These are phyloP conservation scores for Trametes cingulata DNA, from an alignment of 768 basidiomycete species.

Conservation along the genomic window DNA sequence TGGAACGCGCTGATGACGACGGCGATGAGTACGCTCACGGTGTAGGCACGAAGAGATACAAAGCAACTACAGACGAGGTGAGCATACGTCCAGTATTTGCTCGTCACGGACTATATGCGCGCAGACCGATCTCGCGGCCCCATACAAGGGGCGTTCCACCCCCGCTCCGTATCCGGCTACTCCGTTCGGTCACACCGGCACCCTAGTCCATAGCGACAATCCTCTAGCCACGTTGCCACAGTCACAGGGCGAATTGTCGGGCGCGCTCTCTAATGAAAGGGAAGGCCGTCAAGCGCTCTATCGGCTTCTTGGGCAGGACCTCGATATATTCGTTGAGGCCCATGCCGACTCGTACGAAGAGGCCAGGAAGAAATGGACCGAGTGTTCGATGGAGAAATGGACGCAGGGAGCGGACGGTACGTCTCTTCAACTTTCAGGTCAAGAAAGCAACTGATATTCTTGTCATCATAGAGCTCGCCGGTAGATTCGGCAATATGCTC, in stretches of 20 bases:
- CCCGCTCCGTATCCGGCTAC: neutral
- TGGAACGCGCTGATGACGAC: constrained; percentile 1
- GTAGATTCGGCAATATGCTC: constrained; percentile 45
- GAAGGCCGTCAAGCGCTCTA: constrained; percentile 31
- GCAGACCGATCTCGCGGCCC: constrained; percentile 4
- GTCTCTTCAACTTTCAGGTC: neutral
- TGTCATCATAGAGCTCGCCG: constrained; percentile 40
- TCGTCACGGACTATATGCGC: neutral
- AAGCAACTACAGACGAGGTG: constrained; percentile 13
- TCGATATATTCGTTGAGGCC: constrained; percentile 43
- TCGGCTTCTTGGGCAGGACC: constrained; percentile 45
- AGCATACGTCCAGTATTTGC: neutral
- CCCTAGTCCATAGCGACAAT: neutral
- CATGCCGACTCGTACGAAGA: constrained; percentile 47
- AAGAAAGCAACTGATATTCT: neutral
- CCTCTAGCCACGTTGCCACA: neutral
- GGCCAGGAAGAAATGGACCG: constrained; percentile 47
- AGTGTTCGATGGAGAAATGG: constrained; percentile 56
- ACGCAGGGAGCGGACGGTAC: constrained; percentile 52
- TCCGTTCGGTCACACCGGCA: neutral
- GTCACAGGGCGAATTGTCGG: neutral
- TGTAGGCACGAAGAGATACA: constrained; percentile 23
- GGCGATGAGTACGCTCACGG: constrained; percentile 23
- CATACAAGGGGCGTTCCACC: neutral
- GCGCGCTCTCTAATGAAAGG: neutral